Evolutionary conservation across 768 basidiomycete genomes (phyloP).

Genomic region (Pleurotus tuber-regium): DNA sequence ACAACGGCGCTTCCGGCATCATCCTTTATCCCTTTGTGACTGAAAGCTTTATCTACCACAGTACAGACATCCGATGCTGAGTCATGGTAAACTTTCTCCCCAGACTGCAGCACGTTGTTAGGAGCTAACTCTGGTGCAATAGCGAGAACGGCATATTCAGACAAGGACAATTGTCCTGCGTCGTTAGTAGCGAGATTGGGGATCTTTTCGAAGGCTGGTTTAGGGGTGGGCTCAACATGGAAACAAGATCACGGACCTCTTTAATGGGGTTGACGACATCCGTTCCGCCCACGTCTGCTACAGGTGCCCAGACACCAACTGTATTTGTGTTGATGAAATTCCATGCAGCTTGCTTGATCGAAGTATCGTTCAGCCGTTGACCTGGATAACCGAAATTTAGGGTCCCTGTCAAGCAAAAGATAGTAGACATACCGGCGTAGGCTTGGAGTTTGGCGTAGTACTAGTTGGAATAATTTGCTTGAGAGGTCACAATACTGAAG

Average conservation of each 20-base stretch:
- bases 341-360: constrained; percentile 34
- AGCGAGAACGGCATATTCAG: constrained; percentile 33
- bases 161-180: constrained; percentile 28
- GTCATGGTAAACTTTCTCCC: not conserved
- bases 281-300: constrained; percentile 37
- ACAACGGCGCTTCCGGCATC: too few relatives aligned
- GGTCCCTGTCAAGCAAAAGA: not conserved
- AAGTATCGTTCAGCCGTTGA: constrained; percentile 28
- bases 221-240: not conserved
- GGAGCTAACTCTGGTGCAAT: constrained; percentile 34
- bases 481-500: not conserved
- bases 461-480: constrained; percentile 14
- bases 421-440: constrained; percentile 26
- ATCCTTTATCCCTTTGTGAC: too few relatives aligned
- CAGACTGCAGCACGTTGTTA: not conserved
- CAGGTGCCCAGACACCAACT: constrained; percentile 32
- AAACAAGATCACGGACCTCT: constrained; percentile 32
- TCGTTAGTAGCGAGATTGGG: constrained; percentile 35
- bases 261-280: constrained; percentile 46
- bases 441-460: constrained; percentile 37
- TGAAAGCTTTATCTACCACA: too few relatives aligned
- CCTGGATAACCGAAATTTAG: constrained; percentile 14
- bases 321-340: constrained; percentile 27
- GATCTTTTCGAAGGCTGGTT: constrained; percentile 26
- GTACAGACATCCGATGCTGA: not conserved